Conservation (phyloP, 352 stramenopile species). For the Pythium guiyangense region DNA sequence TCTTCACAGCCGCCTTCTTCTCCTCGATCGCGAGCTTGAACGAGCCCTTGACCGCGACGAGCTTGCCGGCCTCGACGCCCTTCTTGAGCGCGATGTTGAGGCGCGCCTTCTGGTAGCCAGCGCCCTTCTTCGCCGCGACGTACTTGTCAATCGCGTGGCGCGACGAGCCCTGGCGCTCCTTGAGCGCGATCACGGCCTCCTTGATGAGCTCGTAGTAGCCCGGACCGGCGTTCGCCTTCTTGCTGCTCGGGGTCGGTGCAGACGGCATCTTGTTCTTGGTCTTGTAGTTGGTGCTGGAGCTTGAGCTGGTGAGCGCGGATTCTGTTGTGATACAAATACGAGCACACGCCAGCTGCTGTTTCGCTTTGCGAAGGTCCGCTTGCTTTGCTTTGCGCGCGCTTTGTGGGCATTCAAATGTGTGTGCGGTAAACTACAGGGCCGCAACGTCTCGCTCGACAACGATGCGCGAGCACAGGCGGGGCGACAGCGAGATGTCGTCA, state of each 20-base stretch:
- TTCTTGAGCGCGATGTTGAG: slow-evolving; percentile 90
- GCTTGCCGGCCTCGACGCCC: slow-evolving; percentile 83
- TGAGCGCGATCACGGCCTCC: slow-evolving; percentile 88
- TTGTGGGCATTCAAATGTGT: too few species aligned
- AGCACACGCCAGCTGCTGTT: too few species aligned
- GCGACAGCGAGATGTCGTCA: too few species aligned
- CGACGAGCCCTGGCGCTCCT: slow-evolving; percentile 90
- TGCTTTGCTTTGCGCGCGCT: too few species aligned
- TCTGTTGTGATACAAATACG: too few species aligned
- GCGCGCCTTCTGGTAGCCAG: slow-evolving; percentile 70
- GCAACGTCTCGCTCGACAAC: too few species aligned
- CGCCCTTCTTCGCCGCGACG: slow-evolving; percentile 84
- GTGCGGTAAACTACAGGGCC: too few species aligned
- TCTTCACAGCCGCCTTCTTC: slow-evolving; percentile 76
- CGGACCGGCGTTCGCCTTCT: slow-evolving; percentile 59
- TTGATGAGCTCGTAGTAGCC: slow-evolving; percentile 93
- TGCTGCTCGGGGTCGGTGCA: slow-evolving; percentile 24
- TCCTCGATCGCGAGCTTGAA: slow-evolving; percentile 92
- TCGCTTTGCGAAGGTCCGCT: too few species aligned
- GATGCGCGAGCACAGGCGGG: too few species aligned
- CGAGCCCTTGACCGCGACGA: slow-evolving; percentile 91
- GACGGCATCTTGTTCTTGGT: slow-evolving; percentile 32
- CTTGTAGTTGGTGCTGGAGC: not conserved
- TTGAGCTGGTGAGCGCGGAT: not conserved
- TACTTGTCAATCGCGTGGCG: slow-evolving; percentile 93